Conservation (phyloP, 2,329 filamentous ascomycete species). For the Arthrobotrys pseudoclavata region DNA sequence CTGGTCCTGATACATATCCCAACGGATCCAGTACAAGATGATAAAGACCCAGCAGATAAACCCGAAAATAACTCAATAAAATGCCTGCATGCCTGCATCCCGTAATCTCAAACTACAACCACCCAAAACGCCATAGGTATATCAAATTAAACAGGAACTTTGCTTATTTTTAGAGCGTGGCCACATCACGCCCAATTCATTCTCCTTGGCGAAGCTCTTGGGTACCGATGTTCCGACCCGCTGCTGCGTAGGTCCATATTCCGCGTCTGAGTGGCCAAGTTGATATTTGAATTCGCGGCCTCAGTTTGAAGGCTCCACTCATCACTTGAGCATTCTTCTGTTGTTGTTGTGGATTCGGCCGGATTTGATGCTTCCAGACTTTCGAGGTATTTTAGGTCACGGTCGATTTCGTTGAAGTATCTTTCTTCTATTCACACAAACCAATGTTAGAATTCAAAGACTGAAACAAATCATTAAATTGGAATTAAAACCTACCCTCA, state of each 20-base stretch:
- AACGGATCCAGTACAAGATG: neutral
- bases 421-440: slow-evolving; percentile 14
- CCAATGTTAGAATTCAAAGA: neutral
- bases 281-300: slow-evolving; percentile 15
- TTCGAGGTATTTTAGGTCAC: slow-evolving; percentile 29
- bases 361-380: slow-evolving; percentile 12
- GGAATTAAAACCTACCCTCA: slow-evolving; percentile 6
- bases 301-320: slow-evolving; percentile 8
- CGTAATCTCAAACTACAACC: neutral
- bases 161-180: too few relatives aligned
- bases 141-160: too few relatives aligned
- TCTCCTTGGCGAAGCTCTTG: slow-evolving; percentile 8
- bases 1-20: too few relatives aligned
- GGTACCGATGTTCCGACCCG: slow-evolving; percentile 16
- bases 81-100: too few relatives aligned
- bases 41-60: neutral
- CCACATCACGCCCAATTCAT: neutral
- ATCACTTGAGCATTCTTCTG: neutral
- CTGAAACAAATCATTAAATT: neutral
- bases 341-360: slow-evolving; percentile 1
- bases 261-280: neutral
- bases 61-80: neutral
- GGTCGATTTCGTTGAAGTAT: slow-evolving; percentile 31
- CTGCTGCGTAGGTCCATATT: slow-evolving; percentile 1
- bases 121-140: neutral